Evolutionary conservation across 139 green algal species (phyloP).

Genomic region (Tetraselmis chui): DNA sequence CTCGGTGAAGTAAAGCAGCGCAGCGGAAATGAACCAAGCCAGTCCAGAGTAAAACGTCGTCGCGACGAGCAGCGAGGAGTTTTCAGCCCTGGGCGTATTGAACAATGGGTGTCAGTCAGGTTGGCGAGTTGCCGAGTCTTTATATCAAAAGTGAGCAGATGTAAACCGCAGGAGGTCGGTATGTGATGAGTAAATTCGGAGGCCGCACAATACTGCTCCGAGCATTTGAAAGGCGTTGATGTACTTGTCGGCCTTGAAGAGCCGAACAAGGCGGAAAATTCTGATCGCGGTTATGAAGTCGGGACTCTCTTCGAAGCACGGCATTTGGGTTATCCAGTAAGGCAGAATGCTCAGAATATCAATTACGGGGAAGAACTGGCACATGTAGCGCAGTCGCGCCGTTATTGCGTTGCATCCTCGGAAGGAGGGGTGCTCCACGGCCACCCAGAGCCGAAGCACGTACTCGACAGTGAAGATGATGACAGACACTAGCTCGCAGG

Average conservation of each 20-base stretch:
- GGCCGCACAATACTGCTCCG: slow-evolving; percentile 6
- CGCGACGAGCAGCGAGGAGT: background rate
- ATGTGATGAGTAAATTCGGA: too few species aligned
- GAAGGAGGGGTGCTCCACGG: slow-evolving; percentile 3
- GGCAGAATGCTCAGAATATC: slow-evolving; percentile 6
- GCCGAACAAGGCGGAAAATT: slow-evolving; percentile 12
- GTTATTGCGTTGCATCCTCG: background rate
- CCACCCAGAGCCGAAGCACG: slow-evolving; percentile 6
- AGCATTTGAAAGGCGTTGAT: slow-evolving; percentile 16
- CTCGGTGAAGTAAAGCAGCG: slow-evolving; percentile 13
- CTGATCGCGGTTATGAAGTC: slow-evolving; percentile 12
- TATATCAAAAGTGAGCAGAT: too few species aligned
- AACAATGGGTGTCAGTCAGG: background rate
- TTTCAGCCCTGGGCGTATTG: background rate
- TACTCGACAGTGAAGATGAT: slow-evolving; percentile 8
- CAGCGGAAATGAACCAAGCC: slow-evolving; percentile 6
- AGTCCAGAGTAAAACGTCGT: slow-evolving; percentile 10
- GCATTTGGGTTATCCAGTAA: slow-evolving; percentile 6
- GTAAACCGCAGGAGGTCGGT: too few species aligned
- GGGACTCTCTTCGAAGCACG: slow-evolving; percentile 1
- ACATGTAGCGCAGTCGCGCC: background rate
- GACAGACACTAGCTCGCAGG: slow-evolving; percentile 6
- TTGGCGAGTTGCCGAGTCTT: too few species aligned
- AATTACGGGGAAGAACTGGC: slow-evolving; percentile 3
- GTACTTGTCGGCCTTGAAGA: slow-evolving; percentile 18